These are phyloP conservation scores for Colletotrichum destructivum DNA, from an alignment of 2,329 filamentous ascomycete species.

Conservation along the genomic window DNA sequence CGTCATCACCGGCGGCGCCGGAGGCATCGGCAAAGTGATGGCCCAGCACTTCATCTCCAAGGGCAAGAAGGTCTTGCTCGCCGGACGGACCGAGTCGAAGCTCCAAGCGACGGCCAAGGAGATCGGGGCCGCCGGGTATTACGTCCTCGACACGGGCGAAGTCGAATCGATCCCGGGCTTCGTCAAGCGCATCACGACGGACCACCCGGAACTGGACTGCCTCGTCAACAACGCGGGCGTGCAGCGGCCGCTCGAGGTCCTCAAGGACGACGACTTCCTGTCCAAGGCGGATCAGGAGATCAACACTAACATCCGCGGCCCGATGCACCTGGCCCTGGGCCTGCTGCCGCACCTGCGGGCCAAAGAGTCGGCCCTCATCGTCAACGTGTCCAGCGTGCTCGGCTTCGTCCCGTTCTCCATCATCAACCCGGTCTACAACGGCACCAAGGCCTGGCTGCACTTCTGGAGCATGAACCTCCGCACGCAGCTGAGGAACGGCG, in stretches of 20 bases:
- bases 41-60: slow-evolving; percentile 61
- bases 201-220: slow-evolving; percentile 67
- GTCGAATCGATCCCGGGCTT: slow-evolving; percentile 60
- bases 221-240: slow-evolving; percentile 73
- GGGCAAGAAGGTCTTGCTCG: slow-evolving; percentile 67
- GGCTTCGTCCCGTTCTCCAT: slow-evolving; percentile 67
- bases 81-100: slow-evolving; percentile 68
- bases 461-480: slow-evolving; percentile 70
- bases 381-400: slow-evolving; percentile 69
- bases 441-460: slow-evolving; percentile 71
- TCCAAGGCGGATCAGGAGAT: slow-evolving; percentile 69
- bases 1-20: slow-evolving; percentile 65
- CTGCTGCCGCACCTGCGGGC: slow-evolving; percentile 65
- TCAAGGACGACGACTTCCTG: slow-evolving; percentile 60
- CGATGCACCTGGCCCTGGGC: slow-evolving; percentile 67
- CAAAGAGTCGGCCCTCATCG: slow-evolving; percentile 58
- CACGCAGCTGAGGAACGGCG: slow-evolving; percentile 60
- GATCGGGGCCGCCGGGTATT: slow-evolving; percentile 65
- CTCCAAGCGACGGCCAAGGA: slow-evolving; percentile 59
- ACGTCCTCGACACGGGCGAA: slow-evolving; percentile 66
- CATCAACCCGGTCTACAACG: slow-evolving; percentile 72
- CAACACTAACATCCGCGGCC: slow-evolving; percentile 71
- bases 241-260: slow-evolving; percentile 66
- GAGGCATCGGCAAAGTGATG: slow-evolving; percentile 66
- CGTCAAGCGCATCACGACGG: slow-evolving; percentile 58